These are phyloP conservation scores for Podaxis sp. DNA, from an alignment of 768 basidiomycete species.

Conservation along the genomic window DNA sequence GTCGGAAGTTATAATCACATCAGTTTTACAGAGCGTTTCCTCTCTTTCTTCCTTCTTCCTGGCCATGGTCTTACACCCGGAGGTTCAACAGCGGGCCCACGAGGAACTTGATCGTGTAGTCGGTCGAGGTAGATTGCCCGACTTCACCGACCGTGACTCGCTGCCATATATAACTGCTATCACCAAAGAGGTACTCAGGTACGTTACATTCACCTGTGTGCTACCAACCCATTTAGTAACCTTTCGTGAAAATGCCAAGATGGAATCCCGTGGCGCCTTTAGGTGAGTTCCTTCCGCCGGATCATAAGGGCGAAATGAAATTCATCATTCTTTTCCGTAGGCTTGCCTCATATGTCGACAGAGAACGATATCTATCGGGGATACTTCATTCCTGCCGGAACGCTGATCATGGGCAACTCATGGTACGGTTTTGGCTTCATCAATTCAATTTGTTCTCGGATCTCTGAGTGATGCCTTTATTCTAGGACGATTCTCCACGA, in stretches of 20 bases:
- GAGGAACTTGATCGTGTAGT: slow-evolving; percentile 30
- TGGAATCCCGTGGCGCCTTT: slow-evolving; percentile 32
- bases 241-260: slow-evolving; percentile 16
- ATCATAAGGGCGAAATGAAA: background rate
- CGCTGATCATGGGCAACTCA: slow-evolving; percentile 40
- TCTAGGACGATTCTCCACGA: slow-evolving; percentile 52
- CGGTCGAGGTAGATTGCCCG: slow-evolving; percentile 27
- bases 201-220: background rate
- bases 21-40: slow-evolving; percentile 28
- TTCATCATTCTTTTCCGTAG: slow-evolving; percentile 15
- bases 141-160: slow-evolving; percentile 24
- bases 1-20: background rate
- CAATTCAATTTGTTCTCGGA: background rate
- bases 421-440: slow-evolving; percentile 26
- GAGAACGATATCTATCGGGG: slow-evolving; percentile 43
- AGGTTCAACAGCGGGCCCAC: slow-evolving; percentile 29
- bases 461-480: slow-evolving; percentile 1
- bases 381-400: slow-evolving; percentile 43
- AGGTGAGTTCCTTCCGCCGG: slow-evolving; percentile 16
- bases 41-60: slow-evolving; percentile 34
- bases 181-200: slow-evolving; percentile 37
- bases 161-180: slow-evolving; percentile 44
- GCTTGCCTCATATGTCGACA: slow-evolving; percentile 36
- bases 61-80: slow-evolving; percentile 35
- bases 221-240: background rate